phyloP scores from a whole-genome alignment of 495 filamentous ascomycete genomes.

The Elasticomyces elasticus region DNA sequence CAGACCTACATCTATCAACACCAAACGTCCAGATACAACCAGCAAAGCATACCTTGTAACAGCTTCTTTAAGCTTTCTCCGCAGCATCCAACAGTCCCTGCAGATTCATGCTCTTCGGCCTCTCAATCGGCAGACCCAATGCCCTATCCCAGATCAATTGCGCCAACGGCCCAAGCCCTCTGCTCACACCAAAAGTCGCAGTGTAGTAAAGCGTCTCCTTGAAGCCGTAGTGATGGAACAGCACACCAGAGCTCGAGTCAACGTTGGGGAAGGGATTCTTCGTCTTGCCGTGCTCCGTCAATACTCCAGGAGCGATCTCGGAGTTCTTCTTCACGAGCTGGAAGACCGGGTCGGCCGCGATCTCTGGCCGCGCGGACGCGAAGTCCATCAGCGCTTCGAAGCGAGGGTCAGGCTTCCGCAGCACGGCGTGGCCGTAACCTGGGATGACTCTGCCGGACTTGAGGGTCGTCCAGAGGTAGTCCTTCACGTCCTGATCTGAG shows the following conservation, averaged over 20 bases:
- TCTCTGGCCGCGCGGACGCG: slow-evolving; percentile 71
- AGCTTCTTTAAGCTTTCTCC: slow-evolving; percentile 14
- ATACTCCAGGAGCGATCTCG: slow-evolving; percentile 70
- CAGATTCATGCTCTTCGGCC: slow-evolving; percentile 94
- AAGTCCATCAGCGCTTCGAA: slow-evolving; percentile 97
- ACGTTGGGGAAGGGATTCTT: slow-evolving; percentile 98
- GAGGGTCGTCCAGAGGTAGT: slow-evolving; percentile 86
- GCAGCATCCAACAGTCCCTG: slow-evolving; percentile 59
- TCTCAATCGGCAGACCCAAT: slow-evolving; percentile 90
- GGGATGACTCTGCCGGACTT: slow-evolving; percentile 92
- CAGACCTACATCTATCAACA: too few relatives aligned
- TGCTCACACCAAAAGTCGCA: slow-evolving; percentile 87
- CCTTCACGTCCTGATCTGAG: slow-evolving; percentile 65
- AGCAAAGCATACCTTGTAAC: too few relatives aligned
- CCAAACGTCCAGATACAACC: too few relatives aligned
- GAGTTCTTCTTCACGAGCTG: slow-evolving; percentile 81
- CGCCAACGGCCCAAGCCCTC: slow-evolving; percentile 81
- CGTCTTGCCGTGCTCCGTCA: slow-evolving; percentile 93
- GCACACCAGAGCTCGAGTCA: slow-evolving; percentile 78
- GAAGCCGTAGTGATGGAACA: slow-evolving; percentile 97
- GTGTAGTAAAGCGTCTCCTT: slow-evolving; percentile 96
- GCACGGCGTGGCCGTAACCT: slow-evolving; percentile 95
- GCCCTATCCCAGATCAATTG: slow-evolving; percentile 96
- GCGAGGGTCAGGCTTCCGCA: slow-evolving; percentile 91
- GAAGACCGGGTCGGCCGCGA: slow-evolving; percentile 81